Base-by-base conservation (phyloP, 2,329 filamentous ascomycete genomes). In the Stagonosporopsis tanaceti region DNA sequence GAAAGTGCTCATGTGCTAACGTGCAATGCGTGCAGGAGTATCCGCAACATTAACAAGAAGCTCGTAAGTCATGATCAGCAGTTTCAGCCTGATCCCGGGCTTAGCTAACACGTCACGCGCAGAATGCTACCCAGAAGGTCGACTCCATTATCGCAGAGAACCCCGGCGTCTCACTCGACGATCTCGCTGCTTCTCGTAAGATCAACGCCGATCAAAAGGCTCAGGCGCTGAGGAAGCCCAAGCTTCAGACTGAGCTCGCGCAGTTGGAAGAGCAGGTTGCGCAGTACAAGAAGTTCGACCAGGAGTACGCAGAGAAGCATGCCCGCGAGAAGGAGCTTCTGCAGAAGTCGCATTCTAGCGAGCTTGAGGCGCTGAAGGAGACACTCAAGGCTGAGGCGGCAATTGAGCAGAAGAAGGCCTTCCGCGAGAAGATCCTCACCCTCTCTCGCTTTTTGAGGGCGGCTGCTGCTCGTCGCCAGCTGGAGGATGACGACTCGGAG, bases 1-100 rank as follows among this genome's bases (percentile, higher is more conserved):
- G 17, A 40, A 42, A 30, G 50, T 50, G 38, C 32, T 52, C 35
- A 35, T 34, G 35, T 57, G 58, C 68, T 74, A 47, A 74, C 44
- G 37, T 40, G 6, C 20, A 17, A 27, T 39, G 20, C 37, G 40
- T 39, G 22, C 59, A 97, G 93, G 84, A 92, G 87, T 78, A 91
- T 97, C 69, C 93, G 94, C 73, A 96, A 95, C 78, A 81, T 95
- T 72, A 90, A 88, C 82, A 98, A 97, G 86, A 97, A 97, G 81
- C 88, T 98, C 71, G 92, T 96, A 80, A 81, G 90, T 37, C 32
- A 82, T 17, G 28, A 6, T 32, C 40, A 27, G 28, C n/a, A 44
- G 8, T 30, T 37, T 38, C 54, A 53, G 50, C 50, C 50, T 56
- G 12, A 20, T 17, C 27, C 17, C 14, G 45, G 37, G 37, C 56